Evolutionary conservation across 768 basidiomycete species (phyloP), one percentile per base, ranked within the genome.

Genomic region (Mycena kentingensis): DNA sequence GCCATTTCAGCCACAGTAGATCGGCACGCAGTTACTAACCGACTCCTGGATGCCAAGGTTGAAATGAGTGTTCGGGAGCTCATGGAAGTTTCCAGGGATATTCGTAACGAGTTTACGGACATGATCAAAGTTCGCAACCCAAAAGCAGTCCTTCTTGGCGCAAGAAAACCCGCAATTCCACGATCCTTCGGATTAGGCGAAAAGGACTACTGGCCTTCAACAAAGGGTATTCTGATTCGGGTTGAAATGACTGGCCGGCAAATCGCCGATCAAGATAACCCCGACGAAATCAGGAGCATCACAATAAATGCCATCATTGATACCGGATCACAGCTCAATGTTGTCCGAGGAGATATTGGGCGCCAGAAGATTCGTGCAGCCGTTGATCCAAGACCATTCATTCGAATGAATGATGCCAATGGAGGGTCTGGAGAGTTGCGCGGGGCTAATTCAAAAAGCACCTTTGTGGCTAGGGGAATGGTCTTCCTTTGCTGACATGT

Each of bases 341-440:
- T 69, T 18, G 52, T 61, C 0, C 41, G 49, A 1, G 18, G 46
- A 11, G 50, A 57, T 3, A 12, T 60, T 2, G 66, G 55, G 1
- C 37, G 55, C 1, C n/a, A 6, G 1, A 41, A 27, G 21, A 44
- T 53, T 1, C 32, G 45, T 1, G 18, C 52, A 4, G 52, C 61
- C 1, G 51, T 67, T 1, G 62, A 67, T 16, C 46, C 58, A 11
- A 35, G 21, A 1, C 12, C 45, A 10, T 10, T 19, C 0, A 60
- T 50, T 2, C 38, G 12, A 0, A 63, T 69, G 58, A 51, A 48
- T 32, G 69, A 72, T 45, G 68, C 65, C 0, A 72, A 68, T 55
- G 67, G 68, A 3, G 64, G 63, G 3, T 45, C 54, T 36, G 60
- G 61, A 0, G 27, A 51, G 2, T 42, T 66, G 11, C 42, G 42